phyloP scores from a whole-genome alignment of 495 filamentous ascomycete species.

The Rostrohypoxylon terebratum region DNA sequence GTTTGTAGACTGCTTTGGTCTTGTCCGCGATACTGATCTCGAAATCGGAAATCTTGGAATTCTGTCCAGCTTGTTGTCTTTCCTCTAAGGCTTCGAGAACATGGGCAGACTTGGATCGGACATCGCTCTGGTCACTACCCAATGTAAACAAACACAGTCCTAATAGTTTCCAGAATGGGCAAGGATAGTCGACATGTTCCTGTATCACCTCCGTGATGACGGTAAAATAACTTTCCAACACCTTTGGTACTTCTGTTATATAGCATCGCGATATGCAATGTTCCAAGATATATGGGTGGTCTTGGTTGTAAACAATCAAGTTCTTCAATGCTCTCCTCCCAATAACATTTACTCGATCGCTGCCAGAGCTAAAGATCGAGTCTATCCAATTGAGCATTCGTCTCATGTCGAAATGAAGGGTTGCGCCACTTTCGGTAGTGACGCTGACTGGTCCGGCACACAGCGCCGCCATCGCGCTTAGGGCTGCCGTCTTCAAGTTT shows the following conservation, averaged over 20 bases:
- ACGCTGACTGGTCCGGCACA: slow-evolving; percentile 93
- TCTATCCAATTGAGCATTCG: slow-evolving; percentile 95
- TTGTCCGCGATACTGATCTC: slow-evolving; percentile 99
- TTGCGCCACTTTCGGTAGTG: slow-evolving; percentile 82
- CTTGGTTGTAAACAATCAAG: slow-evolving; percentile 88
- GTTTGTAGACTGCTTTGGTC: slow-evolving; percentile 96
- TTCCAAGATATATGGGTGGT: slow-evolving; percentile 83
- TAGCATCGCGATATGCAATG: slow-evolving; percentile 92
- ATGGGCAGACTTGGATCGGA: slow-evolving; percentile 87
- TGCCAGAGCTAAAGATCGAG: slow-evolving; percentile 88
- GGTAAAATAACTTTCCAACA: slow-evolving; percentile 94
- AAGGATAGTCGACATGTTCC: slow-evolving; percentile 79
- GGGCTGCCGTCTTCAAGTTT: slow-evolving; percentile 86
- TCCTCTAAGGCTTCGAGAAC: slow-evolving; percentile 86
- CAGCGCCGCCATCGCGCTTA: slow-evolving; percentile 94
- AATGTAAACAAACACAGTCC: slow-evolving; percentile 90
- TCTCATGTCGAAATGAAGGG: slow-evolving; percentile 89
- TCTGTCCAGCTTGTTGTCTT: slow-evolving; percentile 74
- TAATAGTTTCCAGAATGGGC: slow-evolving; percentile 90
- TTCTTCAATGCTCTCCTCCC: slow-evolving; percentile 91
- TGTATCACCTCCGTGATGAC: slow-evolving; percentile 88
- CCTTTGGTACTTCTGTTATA: slow-evolving; percentile 77
- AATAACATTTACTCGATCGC: slow-evolving; percentile 91
- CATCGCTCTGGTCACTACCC: slow-evolving; percentile 87
- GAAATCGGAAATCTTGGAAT: slow-evolving; percentile 92